Base-by-base conservation (phyloP, 1,139 yeast species). In the Chernovozyma sophiae-reginae region DNA sequence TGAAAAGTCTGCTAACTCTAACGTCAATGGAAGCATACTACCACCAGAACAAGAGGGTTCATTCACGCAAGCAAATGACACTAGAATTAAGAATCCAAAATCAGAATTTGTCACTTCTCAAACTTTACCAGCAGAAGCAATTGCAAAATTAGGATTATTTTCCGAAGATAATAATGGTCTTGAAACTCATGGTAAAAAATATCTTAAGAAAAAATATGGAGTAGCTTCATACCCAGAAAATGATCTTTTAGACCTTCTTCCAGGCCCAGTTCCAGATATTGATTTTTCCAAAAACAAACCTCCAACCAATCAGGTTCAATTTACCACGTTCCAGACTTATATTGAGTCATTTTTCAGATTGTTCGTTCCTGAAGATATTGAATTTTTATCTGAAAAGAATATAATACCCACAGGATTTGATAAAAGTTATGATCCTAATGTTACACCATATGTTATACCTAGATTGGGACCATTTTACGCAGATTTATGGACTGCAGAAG, bases 281-380 rank as follows among this genome's bases (percentile, higher is more conserved):
- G 98, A 92, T 57, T 89, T 86, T 51, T 83, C 96, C 8, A 79
- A 81, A 44, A 79, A 80, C 17, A 90, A 90, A 51, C 58, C 74
- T 2, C 97, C 97, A 6, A 65, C 87, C 2, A 90, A 86, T 57
- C 98, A 92, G 62, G 95, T 92, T 16, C 97, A 89, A 52, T 89
- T 86, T 57, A 73, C 87, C 14, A 90, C 98, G 0, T 94, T 86
- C 56, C 83, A 86, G 45, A 65, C 92, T 1, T 87, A 84, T 47
- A 73, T 89, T 33, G 98, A 92, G 55, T 86, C 92, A 25, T 92
- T 77, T 55, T 90, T 84, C 61, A 71, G 96, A 41, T 75, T 77
- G 5, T 86, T 77, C 48, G 67, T 74, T 19, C 95, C 83, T 44
- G 96, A 89, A 27, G 98, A 92, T 54, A 55, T 89, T 30, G 79